These are phyloP conservation scores for Lactarius pseudohatsudake DNA, from an alignment of 768 basidiomycete genomes.

Conservation along the genomic window DNA sequence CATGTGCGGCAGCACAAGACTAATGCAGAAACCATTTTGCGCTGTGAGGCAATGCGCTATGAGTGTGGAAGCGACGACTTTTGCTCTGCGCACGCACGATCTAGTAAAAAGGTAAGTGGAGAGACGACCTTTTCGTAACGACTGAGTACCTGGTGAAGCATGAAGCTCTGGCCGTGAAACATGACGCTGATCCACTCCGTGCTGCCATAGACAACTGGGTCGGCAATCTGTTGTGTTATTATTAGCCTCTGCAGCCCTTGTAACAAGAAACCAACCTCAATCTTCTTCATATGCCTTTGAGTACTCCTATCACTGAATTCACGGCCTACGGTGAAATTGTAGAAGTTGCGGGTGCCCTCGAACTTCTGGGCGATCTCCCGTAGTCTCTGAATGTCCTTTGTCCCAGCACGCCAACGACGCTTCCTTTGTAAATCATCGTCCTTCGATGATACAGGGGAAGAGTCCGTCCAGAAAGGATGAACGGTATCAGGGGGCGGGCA, in stretches of 20 bases:
- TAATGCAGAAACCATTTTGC: slow-evolving; percentile 93
- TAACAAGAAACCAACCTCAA: slow-evolving; percentile 56
- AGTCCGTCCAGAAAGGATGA: slow-evolving; percentile 64
- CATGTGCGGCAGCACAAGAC: slow-evolving; percentile 77
- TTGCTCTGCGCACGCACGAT: slow-evolving; percentile 43
- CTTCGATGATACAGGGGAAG: slow-evolving; percentile 39
- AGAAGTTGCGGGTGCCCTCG: slow-evolving; percentile 93
- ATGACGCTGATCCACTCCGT: slow-evolving; percentile 94
- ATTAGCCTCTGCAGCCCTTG: not conserved
- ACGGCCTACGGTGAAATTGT: slow-evolving; percentile 92
- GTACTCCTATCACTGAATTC: slow-evolving; percentile 82
- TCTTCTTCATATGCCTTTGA: slow-evolving; percentile 82
- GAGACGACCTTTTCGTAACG: slow-evolving; percentile 7
- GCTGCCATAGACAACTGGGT: slow-evolving; percentile 86
- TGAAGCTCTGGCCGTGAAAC: slow-evolving; percentile 97
- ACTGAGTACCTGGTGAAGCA: slow-evolving; percentile 90
- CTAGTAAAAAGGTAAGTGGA: slow-evolving; percentile 34
- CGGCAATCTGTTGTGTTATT: slow-evolving; percentile 52
- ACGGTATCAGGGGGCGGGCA: slow-evolving; percentile 29
- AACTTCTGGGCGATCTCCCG: slow-evolving; percentile 60
- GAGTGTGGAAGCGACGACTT: slow-evolving; percentile 24
- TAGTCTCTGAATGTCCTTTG: slow-evolving; percentile 55
- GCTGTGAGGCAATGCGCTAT: slow-evolving; percentile 48
- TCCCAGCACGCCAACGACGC: slow-evolving; percentile 64
- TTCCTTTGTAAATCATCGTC: slow-evolving; percentile 67